A percentile compares a stretch with the other conserved stretches of the same genome.
These are phyloP conservation scores for Parasitella parasitica DNA, from an alignment of 371 early-diverging fungal genomes.

Conservation along the genomic window DNA sequence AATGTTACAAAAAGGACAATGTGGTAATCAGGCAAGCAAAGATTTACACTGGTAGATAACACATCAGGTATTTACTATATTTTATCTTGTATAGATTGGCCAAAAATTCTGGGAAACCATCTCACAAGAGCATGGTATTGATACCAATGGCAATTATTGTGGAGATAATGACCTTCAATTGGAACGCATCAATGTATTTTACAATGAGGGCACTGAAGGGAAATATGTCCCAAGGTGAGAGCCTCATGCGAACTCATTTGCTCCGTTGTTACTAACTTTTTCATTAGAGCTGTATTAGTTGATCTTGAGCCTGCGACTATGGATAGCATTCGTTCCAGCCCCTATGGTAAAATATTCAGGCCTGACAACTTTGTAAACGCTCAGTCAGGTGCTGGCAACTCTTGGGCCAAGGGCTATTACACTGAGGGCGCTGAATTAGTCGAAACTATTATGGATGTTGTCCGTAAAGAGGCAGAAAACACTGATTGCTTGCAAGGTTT, in stretches of 20 bases:
- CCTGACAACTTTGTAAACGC: slow-evolving; percentile 92
- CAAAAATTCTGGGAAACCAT: slow-evolving; percentile 96
- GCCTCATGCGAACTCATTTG: neutral
- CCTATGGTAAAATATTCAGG: slow-evolving; percentile 77
- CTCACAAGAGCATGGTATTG: slow-evolving; percentile 91
- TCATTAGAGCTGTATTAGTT: slow-evolving; percentile 70
- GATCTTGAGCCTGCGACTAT: slow-evolving; percentile 99
- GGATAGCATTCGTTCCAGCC: slow-evolving; percentile 87
- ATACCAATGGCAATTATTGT: slow-evolving; percentile 70
- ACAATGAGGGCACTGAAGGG: slow-evolving; percentile 86
- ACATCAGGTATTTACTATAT: neutral
- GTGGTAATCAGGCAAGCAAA: slow-evolving; percentile 77
- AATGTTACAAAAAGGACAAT: slow-evolving; percentile 66
- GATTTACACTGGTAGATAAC: neutral
- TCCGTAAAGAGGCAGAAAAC: slow-evolving; percentile 87
- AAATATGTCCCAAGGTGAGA: slow-evolving; percentile 77
- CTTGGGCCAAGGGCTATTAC: slow-evolving; percentile 95
- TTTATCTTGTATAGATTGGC: slow-evolving; percentile 56
- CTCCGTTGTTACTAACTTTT: slow-evolving; percentile 54
- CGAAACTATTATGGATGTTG: slow-evolving; percentile 83
- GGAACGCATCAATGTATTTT: slow-evolving; percentile 98
- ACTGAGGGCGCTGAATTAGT: slow-evolving; percentile 93
- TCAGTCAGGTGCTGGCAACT: slow-evolving; percentile 92
- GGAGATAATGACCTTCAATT: slow-evolving; percentile 92
- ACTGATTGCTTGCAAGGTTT: slow-evolving; percentile 92